Evolutionary conservation across 169 alveolate genomes (phyloP).

Genomic region (Plasmodium vinckei): DNA sequence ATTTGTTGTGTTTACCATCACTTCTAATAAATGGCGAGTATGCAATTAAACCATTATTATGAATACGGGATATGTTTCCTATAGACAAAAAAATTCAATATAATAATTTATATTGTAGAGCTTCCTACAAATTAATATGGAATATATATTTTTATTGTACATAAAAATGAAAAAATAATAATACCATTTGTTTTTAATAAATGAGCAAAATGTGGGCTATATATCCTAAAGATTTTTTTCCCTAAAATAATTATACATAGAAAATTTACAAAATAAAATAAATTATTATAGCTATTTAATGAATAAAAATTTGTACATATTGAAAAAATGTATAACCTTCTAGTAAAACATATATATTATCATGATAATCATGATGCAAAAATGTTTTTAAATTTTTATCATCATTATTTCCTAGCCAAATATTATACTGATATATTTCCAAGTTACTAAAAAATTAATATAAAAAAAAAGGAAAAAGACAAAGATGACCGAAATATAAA

Average conservation of each 20-base stretch:
- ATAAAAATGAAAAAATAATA: neutral
- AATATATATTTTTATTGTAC: neutral
- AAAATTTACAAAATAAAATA: too few relatives aligned
- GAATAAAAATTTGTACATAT: too few relatives aligned
- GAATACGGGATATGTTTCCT: slow-evolving; percentile 52
- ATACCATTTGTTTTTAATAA: slow-evolving; percentile 62
- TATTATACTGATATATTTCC: slow-evolving; percentile 67
- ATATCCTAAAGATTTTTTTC: slow-evolving; percentile 68
- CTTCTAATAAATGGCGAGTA: slow-evolving; percentile 76
- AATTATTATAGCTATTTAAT: too few relatives aligned
- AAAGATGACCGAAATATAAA: neutral
- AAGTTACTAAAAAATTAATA: slow-evolving; percentile 42
- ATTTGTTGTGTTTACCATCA: slow-evolving; percentile 39
- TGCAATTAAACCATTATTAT: slow-evolving; percentile 67
- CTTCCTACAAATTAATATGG: neutral
- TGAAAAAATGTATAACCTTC: slow-evolving; percentile 23
- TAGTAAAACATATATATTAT: slow-evolving; percentile 70
- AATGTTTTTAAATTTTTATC: slow-evolving; percentile 68
- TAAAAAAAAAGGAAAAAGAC: slow-evolving; percentile 4
- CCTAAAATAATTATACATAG: slow-evolving; percentile 14
- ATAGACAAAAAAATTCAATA: neutral
- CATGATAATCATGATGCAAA: slow-evolving; percentile 75
- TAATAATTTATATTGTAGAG: neutral
- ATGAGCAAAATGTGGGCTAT: slow-evolving; percentile 75
- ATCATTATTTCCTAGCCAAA: slow-evolving; percentile 74